Base-by-base conservation (phyloP, 768 basidiomycete genomes). In the Macrocybe gigantea region DNA sequence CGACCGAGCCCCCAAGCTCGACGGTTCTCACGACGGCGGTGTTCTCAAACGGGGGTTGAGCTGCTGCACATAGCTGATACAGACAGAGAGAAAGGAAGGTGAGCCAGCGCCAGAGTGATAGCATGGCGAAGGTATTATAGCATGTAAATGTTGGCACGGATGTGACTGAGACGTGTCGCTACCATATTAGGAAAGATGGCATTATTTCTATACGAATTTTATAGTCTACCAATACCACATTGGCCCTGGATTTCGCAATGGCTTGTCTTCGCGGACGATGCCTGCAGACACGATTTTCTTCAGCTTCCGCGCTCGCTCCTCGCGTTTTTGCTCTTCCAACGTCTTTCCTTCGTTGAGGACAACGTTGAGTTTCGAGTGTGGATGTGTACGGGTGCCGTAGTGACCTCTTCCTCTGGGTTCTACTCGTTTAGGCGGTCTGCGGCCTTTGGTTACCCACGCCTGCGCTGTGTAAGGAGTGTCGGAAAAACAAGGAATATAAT, bases 391-490 rank as follows among this genome's bases (percentile, higher is more conserved):
- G 49, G 92, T 73, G 45, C 95, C 95, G 48, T 64, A 73, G 56
- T 85, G 84, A 33, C 87, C 88, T 53, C 94, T 80, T 45, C 91
- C 95, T 64, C 82, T 85, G 49, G 87, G 80, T 55, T 96, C 92
- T 13, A 92, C 55, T 45, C 84, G 79, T 51, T 79, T 82, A 35
- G 78, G 68, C 15, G 70, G 66, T 35, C 75, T 79, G 6, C 73
- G 72, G 5, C 87, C 93, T 64, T 98, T 97, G 41, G 80, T 85
- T 11, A 96, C 93, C 95, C 93, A 99, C 14, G 93, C 80, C 65
- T 96, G 86, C 39, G 91, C 93, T 96, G 35, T 44, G 14, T 50
- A 13, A 51, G 36, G 36, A 29, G 6, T 30, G 32, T 38, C 38
- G 35, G 35, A 49, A 48, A 39, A 32, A 11, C n/a, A 13, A 44